Conservation (phyloP, 2,329 filamentous ascomycete species). For the Pseudocercospora vitis region DNA sequence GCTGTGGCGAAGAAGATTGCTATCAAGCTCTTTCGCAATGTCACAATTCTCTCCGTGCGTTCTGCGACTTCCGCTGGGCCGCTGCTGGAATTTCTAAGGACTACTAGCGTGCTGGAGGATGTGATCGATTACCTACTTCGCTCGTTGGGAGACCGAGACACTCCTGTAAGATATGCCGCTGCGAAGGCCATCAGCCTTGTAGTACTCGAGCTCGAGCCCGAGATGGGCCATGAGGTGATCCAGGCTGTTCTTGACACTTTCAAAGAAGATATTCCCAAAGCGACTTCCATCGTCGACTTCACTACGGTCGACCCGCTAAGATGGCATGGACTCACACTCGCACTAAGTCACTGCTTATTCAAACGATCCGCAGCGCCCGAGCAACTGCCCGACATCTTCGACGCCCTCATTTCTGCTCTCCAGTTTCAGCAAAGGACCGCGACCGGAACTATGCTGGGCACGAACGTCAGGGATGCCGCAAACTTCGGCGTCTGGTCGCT, state of each 20-base stretch:
- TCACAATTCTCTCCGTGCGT: constrained; percentile 65
- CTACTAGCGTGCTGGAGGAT: constrained; percentile 61
- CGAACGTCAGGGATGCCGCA: constrained; percentile 89
- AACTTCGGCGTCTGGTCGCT: constrained; percentile 96
- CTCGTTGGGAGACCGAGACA: constrained; percentile 80
- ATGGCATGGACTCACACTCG: constrained; percentile 92
- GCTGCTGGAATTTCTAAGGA: constrained; percentile 37
- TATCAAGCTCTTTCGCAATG: constrained; percentile 79
- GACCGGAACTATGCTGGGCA: constrained; percentile 80
- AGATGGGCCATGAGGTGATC: constrained; percentile 83
- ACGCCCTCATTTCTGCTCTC: constrained; percentile 74
- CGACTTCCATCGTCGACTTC: constrained; percentile 56
- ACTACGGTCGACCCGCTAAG: constrained; percentile 75
- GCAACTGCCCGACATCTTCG: constrained; percentile 71
- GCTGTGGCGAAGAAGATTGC: constrained; percentile 78
- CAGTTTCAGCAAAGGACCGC: constrained; percentile 86
- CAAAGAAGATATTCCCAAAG: constrained; percentile 60
- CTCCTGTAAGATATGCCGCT: constrained; percentile 82
- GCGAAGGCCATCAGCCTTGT: constrained; percentile 91
- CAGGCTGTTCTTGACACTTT: constrained; percentile 75
- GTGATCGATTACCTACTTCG: constrained; percentile 80
- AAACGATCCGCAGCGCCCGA: constrained; percentile 72
- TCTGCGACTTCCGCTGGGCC: constrained; percentile 28
- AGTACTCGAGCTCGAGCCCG: constrained; percentile 72
- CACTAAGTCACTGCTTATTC: constrained; percentile 82